Evolutionary conservation across 139 green algal species (phyloP).

Genomic region (Mesostigma viride): DNA sequence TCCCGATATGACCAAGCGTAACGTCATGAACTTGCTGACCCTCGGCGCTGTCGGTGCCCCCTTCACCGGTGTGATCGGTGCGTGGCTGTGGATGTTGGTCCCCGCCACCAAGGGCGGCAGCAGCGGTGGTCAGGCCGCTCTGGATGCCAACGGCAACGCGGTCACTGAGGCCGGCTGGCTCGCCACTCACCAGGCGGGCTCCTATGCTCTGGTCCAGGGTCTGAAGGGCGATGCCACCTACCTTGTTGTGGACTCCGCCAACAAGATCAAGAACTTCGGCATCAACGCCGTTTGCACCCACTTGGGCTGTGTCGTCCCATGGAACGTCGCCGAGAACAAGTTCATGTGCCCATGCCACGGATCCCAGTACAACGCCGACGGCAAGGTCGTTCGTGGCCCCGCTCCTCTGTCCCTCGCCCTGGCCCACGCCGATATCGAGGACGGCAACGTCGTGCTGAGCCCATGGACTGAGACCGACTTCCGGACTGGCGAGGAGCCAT

Average conservation of each 20-base stretch:
- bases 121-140: slow-evolving; percentile 67
- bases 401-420: slow-evolving; percentile 91
- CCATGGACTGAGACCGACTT: slow-evolving; percentile 97
- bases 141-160: slow-evolving; percentile 93
- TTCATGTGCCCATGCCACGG: slow-evolving; percentile 99
- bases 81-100: slow-evolving; percentile 67
- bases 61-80: slow-evolving; percentile 41
- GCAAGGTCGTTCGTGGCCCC: slow-evolving; percentile 87
- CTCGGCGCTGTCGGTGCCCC: slow-evolving; percentile 59
- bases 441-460: slow-evolving; percentile 72
- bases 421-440: slow-evolving; percentile 66
- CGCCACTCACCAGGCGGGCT: slow-evolving; percentile 66
- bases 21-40: slow-evolving; percentile 82
- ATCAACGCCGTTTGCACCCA: slow-evolving; percentile 99
- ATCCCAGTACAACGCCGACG: slow-evolving; percentile 91
- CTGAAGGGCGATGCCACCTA: slow-evolving; percentile 98
- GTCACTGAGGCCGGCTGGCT: slow-evolving; percentile 72
- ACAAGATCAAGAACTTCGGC: slow-evolving; percentile 80
- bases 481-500: slow-evolving; percentile 70
- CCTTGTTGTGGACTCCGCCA: slow-evolving; percentile 79
- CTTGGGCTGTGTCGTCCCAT: slow-evolving; percentile 98
- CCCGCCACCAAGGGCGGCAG: slow-evolving; percentile 62
- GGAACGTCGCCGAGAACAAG: slow-evolving; percentile 96
- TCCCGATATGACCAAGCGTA: slow-evolving; percentile 63
- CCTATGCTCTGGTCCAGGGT: slow-evolving; percentile 79